phyloP scores from a whole-genome alignment of 1,139 yeast genomes.

The Yamadazyma atlantica region DNA sequence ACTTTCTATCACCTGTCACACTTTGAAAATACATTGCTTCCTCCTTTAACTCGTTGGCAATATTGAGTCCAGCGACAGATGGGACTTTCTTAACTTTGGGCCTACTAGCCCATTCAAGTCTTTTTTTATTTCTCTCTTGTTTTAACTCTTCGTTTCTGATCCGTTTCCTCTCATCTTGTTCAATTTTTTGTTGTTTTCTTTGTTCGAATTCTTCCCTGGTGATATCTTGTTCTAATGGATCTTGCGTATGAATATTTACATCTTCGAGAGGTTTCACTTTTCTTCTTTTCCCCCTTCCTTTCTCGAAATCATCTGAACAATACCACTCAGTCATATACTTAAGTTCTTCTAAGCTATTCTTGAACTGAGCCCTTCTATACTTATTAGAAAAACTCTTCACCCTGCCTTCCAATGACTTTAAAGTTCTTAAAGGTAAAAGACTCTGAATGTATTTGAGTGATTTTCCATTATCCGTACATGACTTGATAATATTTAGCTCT shows the following conservation, averaged over 20 bases:
- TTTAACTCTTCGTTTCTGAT: constrained; percentile 8
- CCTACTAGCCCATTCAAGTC: constrained; percentile 11
- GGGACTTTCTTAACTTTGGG: constrained; percentile 6
- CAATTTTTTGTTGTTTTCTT: constrained; percentile 5
- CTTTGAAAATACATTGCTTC: constrained; percentile 41
- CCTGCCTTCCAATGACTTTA: constrained; percentile 16
- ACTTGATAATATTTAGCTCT: constrained; percentile 9
- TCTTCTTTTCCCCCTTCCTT: constrained; percentile 14
- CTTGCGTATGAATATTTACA: not conserved
- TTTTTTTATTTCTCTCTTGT: constrained; percentile 8
- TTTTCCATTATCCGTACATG: constrained; percentile 6
- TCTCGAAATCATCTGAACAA: constrained; percentile 20
- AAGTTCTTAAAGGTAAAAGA: constrained; percentile 14
- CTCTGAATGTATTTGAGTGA: constrained; percentile 13
- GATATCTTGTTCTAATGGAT: constrained; percentile 1
- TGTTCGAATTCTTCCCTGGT: constrained; percentile 8
- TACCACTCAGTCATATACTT: constrained; percentile 41
- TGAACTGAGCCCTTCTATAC: constrained; percentile 28
- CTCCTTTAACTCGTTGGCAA: constrained; percentile 17
- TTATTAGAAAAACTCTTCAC: constrained; percentile 22
- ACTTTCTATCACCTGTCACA: constrained; percentile 35
- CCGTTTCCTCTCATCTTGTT: constrained; percentile 1
- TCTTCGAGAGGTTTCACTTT: constrained; percentile 12
- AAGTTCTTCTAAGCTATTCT: constrained; percentile 29
- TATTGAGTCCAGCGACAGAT: not conserved